phyloP scores from a whole-genome alignment of 305 asterid species.

The Rubia peregrina region DNA sequence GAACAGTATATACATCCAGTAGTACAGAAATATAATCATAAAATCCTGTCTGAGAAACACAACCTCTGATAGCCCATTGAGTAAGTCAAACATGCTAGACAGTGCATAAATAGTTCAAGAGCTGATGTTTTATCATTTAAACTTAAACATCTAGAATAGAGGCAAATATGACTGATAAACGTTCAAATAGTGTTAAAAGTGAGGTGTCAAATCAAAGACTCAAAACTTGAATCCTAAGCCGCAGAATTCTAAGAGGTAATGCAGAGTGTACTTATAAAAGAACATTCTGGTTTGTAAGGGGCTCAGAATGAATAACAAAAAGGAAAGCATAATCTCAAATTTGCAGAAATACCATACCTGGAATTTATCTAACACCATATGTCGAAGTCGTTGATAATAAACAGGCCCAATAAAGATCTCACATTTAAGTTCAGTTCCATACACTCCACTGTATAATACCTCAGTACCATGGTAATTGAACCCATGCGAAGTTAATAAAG shows the following conservation, averaged over 20 bases:
- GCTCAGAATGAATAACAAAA: background rate
- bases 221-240: background rate
- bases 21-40: background rate
- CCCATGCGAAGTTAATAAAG: conserved; percentile 51
- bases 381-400: conserved; percentile 91
- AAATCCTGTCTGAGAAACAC: background rate
- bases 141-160: background rate
- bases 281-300: background rate
- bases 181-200: background rate
- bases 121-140: background rate
- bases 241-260: background rate
- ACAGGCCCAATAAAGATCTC: conserved; percentile 95
- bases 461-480: conserved; percentile 89
- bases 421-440: conserved; percentile 80
- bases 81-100: background rate
- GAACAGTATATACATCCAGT: background rate
- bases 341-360: conserved; percentile 43
- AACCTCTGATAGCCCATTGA: background rate
- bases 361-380: conserved; percentile 95
- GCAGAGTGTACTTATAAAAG: background rate
- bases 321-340: background rate
- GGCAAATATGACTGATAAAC: background rate
- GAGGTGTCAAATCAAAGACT: background rate
- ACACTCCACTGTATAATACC: conserved; percentile 85
- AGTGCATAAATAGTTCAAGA: background rate